phyloP scores from a whole-genome alignment of 768 basidiomycete genomes.

The Suillus plorans region DNA sequence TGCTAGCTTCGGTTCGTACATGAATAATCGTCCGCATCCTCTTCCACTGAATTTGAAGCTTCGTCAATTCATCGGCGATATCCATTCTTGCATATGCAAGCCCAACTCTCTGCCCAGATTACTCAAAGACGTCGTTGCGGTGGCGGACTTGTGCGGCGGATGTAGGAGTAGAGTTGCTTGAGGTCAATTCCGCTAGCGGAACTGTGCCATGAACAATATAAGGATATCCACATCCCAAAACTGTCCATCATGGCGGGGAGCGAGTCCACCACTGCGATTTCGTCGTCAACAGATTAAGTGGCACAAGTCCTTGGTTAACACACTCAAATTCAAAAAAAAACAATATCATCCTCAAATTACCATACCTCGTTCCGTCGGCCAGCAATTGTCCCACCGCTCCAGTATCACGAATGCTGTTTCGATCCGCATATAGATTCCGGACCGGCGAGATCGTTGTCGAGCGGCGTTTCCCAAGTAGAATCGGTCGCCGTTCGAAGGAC shows the following conservation, averaged over 20 bases:
- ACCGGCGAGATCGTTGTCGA: background rate
- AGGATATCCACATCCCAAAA: background rate
- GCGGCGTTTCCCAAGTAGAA: background rate
- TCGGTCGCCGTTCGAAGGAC: background rate
- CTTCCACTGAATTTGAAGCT: background rate
- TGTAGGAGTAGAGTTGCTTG: background rate
- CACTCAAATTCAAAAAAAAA: background rate
- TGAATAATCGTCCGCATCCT: background rate
- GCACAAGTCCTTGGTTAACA: background rate
- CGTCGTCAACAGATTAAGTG: background rate
- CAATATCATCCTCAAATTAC: background rate
- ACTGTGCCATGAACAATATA: background rate
- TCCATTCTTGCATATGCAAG: constrained; percentile 2
- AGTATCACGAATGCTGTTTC: background rate
- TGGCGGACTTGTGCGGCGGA: background rate
- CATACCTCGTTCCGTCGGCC: background rate
- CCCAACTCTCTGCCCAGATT: constrained; percentile 2
- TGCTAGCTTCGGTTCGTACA: constrained; percentile 6
- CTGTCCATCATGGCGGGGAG: background rate
- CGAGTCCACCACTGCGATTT: background rate
- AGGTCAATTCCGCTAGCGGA: background rate
- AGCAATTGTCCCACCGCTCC: background rate
- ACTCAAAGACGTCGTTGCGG: constrained; percentile 10
- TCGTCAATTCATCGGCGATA: background rate
- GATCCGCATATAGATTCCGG: background rate